A percentile compares a stretch with the other conserved stretches of the same genome.
phyloP scores from a whole-genome alignment of 139 green algal species.

The Haematococcus lacustris region DNA sequence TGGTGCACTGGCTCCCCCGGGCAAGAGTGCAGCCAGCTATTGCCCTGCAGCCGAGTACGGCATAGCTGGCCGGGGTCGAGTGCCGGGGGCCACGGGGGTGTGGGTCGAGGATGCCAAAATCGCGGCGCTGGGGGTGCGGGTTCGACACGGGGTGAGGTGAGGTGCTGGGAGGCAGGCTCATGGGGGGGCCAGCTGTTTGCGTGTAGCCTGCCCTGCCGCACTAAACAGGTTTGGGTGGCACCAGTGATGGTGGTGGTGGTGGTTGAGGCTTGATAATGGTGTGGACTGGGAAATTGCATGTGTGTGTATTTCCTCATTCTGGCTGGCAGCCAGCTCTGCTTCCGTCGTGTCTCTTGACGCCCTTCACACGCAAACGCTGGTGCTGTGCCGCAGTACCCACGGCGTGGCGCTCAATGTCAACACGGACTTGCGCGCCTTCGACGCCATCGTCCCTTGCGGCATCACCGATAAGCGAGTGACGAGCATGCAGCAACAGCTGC shows the following conservation, averaged over 20 bases:
- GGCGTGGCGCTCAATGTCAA: conserved; percentile 72
- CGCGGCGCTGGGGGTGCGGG: conserved; percentile 82
- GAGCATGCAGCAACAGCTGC: too few species aligned
- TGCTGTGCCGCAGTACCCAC: conserved; percentile 7
- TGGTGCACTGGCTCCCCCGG: too few species aligned
- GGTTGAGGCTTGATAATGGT: not conserved
- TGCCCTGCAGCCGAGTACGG: conserved; percentile 5
- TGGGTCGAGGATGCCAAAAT: conserved; percentile 88
- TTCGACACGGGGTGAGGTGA: conserved; percentile 70
- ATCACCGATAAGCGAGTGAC: conserved; percentile 10
- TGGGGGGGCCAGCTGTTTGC: too few species aligned
- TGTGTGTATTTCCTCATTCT: too few species aligned
- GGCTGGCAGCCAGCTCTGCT: not conserved
- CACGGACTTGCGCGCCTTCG: conserved; percentile 65
- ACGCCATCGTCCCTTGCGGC: conserved; percentile 77
- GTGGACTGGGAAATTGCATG: not conserved
- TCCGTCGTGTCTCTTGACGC: not conserved
- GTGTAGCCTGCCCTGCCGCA: too few species aligned
- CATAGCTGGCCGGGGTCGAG: conserved; percentile 6
- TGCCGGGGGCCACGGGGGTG: conserved; percentile 65
- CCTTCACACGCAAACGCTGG: not conserved
- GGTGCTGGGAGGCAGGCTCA: conserved; percentile 7
- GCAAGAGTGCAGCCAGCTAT: too few species aligned
- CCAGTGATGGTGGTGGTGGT: not conserved
- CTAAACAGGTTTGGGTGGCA: not conserved